Evolutionary conservation across 805 yeast genomes (phyloP), one percentile per base, ranked within the genome.

Genomic region (Clavispora carvajalis): DNA sequence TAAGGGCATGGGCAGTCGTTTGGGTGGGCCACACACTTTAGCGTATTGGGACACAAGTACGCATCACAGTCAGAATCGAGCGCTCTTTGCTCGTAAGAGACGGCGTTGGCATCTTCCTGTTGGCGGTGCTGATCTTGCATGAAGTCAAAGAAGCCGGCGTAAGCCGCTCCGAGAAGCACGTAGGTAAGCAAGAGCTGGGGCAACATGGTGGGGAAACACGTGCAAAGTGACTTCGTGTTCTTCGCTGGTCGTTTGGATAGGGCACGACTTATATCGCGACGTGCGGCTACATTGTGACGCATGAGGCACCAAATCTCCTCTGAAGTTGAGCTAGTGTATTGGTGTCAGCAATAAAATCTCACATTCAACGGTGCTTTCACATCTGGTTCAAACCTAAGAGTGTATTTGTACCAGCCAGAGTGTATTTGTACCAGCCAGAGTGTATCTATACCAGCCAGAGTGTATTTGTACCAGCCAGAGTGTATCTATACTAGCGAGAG

Each of bases 1-100:
- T 79, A 91, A 2, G 87, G 88, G 59, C 99, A 93, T 1, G 97
- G 96, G 59, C 99, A 93, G 38, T 82, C 85, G 7, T 71, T 50
- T 0, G 87, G 78, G 1, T 62, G 53, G 2, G 72, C 70, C 0
- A 87, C 99, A 65, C 99, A 93, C 8, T 70, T 70, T 30, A 80
- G 68, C 0, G 97, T 87, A 50, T 82, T 95, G 3, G 87, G 87
- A 57, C 99, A 93, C 25, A 91, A 62, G 58, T 82, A 91, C 5
- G 67, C 66, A 8, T 63, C 60, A 56, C 99, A 93, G 3, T 68
- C 63, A 22, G 57, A 51, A 34, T 65, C 62, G 28, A 73, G 58
- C 38, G 63, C 63, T 34, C 60, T 53, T 11, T 54, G 47, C 45
- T 73, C 78, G 39, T 63, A 61, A 25, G 68, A 64, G 11, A 31